phyloP scores from a whole-genome alignment of 176 grass and related monocot genomes.

The Triticum turgidum region DNA sequence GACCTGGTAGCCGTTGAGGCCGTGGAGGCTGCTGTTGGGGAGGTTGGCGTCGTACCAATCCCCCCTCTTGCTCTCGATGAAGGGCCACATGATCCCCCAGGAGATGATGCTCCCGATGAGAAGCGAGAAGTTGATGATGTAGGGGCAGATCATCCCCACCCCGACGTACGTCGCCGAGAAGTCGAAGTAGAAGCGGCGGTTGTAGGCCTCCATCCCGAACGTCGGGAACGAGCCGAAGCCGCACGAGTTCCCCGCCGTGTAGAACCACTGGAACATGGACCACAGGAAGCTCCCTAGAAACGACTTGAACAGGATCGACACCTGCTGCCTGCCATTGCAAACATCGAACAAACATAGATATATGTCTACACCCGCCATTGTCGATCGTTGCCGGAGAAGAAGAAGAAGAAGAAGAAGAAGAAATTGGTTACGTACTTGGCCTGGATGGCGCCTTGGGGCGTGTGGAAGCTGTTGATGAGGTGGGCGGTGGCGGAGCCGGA shows the following conservation, averaged over 20 bases:
- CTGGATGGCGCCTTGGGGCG: constrained; percentile 48
- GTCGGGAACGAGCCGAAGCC: constrained; percentile 57
- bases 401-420: not conserved
- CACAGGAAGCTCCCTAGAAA: constrained; percentile 56
- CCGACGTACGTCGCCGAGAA: constrained; percentile 67
- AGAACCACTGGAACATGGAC: constrained; percentile 72
- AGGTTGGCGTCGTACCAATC: constrained; percentile 43
- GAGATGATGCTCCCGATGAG: constrained; percentile 52
- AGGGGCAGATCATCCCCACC: constrained; percentile 69
- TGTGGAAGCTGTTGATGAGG: constrained; percentile 79
- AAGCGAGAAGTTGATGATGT: constrained; percentile 63
- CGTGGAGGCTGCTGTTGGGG: constrained; percentile 44
- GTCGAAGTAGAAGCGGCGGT: constrained; percentile 58
- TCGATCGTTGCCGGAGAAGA: not conserved
- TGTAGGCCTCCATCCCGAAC: constrained; percentile 49
- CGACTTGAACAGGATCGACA: constrained; percentile 52
- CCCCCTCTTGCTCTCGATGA: constrained; percentile 53
- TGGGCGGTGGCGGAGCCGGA: constrained; percentile 56
- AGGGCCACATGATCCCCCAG: constrained; percentile 64
- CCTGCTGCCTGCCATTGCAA: constrained; percentile 33
- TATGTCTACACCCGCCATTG: too few species aligned
- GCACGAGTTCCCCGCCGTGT: constrained; percentile 18
- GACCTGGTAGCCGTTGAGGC: constrained; percentile 64
- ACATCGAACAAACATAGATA: too few species aligned
- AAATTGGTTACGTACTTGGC: constrained; percentile 2